Evolutionary conservation across 495 filamentous ascomycete species (phyloP).

Genomic region (Penicillium longicatenatum): DNA sequence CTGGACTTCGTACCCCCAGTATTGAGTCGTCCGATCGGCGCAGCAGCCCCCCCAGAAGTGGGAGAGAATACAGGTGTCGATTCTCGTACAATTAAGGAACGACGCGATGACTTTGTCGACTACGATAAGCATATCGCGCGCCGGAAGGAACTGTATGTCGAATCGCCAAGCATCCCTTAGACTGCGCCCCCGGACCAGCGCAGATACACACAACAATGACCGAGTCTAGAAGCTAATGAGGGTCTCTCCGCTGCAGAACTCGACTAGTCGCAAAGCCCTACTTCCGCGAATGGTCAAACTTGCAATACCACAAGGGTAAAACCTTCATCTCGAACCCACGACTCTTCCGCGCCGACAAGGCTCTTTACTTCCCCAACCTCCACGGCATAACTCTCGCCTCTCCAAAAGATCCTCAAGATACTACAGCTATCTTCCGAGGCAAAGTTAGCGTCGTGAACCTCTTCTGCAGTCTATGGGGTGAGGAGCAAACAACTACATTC

Average conservation of each 20-base stretch:
- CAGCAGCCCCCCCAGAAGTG: constrained; percentile 65
- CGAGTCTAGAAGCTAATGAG: constrained; percentile 1
- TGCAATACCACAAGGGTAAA: constrained; percentile 82
- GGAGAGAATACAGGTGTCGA: constrained; percentile 85
- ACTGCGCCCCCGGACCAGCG: neutral
- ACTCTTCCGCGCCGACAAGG: constrained; percentile 71
- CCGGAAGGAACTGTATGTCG: constrained; percentile 66
- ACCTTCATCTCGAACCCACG: constrained; percentile 78
- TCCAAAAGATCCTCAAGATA: constrained; percentile 57
- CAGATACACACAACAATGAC: neutral
- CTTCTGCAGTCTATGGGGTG: constrained; percentile 81
- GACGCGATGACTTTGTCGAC: constrained; percentile 78
- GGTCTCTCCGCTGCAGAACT: constrained; percentile 34
- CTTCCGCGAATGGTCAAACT: constrained; percentile 88
- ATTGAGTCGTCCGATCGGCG: constrained; percentile 79
- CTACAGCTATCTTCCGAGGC: constrained; percentile 68
- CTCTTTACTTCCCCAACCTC: constrained; percentile 94
- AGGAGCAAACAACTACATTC: constrained; percentile 76
- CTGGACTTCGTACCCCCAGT: constrained; percentile 65
- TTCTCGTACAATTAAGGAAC: constrained; percentile 61
- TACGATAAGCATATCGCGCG: constrained; percentile 78
- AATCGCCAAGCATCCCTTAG: neutral
- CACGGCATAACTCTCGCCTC: constrained; percentile 69
- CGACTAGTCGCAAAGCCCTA: constrained; percentile 74
- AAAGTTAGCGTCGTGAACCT: constrained; percentile 76